These are phyloP conservation scores for Zizania palustris DNA, from an alignment of 202 grass and related monocot genomes.

Conservation along the genomic window DNA sequence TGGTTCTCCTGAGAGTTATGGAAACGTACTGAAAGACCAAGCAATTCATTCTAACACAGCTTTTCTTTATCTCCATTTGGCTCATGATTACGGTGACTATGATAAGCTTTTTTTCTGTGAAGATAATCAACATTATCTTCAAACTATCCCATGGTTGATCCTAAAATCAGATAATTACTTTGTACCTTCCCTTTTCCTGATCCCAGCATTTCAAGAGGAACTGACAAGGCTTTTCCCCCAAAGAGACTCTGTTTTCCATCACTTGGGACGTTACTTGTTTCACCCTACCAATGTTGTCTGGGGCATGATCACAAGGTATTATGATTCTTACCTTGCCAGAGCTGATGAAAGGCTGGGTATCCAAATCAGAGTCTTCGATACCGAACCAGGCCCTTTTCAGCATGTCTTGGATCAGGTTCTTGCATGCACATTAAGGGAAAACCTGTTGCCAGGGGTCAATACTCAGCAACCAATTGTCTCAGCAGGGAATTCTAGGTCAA, in stretches of 20 bases:
- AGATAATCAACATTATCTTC: constrained; percentile 67
- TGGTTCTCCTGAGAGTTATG: constrained; percentile 62
- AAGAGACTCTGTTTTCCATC: constrained; percentile 84
- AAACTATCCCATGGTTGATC: constrained; percentile 67
- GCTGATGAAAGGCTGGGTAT: constrained; percentile 82
- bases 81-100: constrained; percentile 59
- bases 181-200: constrained; percentile 83
- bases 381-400: constrained; percentile 54
- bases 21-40: constrained; percentile 65
- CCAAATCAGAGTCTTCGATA: constrained; percentile 82
- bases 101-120: constrained; percentile 95
- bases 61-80: constrained; percentile 83
- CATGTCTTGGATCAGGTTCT: constrained; percentile 86
- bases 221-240: constrained; percentile 73
- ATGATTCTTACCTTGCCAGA: constrained; percentile 78
- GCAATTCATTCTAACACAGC: constrained; percentile 33
- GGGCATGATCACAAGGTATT: constrained; percentile 91
- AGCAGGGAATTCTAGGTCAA: constrained; percentile 40
- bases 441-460: constrained; percentile 60
- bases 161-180: constrained; percentile 87
- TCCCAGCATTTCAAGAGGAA: constrained; percentile 64
- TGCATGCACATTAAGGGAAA: constrained; percentile 63
- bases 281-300: constrained; percentile 88
- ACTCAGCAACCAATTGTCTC: constrained; percentile 39
- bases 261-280: constrained; percentile 88